Evolutionary conservation across 2,329 filamentous ascomycete genomes (phyloP).

Genomic region (Sporothrix pseudoabietina): DNA sequence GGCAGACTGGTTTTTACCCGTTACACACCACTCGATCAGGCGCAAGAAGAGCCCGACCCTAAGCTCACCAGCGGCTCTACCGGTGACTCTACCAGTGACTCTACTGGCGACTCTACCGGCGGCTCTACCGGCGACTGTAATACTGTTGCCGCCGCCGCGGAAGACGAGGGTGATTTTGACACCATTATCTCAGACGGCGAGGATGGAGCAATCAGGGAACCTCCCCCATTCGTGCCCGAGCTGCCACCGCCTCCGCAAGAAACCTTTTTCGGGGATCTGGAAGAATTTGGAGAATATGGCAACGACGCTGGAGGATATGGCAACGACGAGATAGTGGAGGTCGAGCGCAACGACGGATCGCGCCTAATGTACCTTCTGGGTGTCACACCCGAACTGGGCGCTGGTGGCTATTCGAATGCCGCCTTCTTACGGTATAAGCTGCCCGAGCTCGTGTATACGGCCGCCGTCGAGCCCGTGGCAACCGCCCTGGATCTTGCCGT

Average conservation of each 20-base stretch:
- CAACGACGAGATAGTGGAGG: constrained; percentile 26
- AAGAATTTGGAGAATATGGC: neutral
- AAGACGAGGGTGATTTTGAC: neutral
- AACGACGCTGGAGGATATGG: constrained; percentile 24
- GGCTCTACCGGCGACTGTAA: neutral
- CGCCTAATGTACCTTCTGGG: constrained; percentile 68
- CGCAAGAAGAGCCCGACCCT: neutral
- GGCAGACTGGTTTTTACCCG: constrained; percentile 44
- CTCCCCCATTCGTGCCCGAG: neutral
- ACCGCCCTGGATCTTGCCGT: constrained; percentile 77
- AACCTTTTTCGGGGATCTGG: neutral
- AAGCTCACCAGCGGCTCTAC: neutral
- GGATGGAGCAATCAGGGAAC: neutral
- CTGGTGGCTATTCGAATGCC: constrained; percentile 58
- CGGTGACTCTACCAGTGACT: no score
- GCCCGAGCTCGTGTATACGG: constrained; percentile 73
- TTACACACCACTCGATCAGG: constrained; percentile 26
- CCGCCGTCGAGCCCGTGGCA: constrained; percentile 79
- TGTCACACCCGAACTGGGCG: constrained; percentile 63
- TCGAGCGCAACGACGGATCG: neutral
- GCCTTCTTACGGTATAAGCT: constrained; percentile 74
- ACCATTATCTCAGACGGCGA: neutral
- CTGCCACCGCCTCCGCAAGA: constrained; percentile 27
- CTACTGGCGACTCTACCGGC: no score
- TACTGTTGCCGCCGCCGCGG: neutral